Conservation (phyloP, 345 rosid species). For the Eucalyptus leucophloia region DNA sequence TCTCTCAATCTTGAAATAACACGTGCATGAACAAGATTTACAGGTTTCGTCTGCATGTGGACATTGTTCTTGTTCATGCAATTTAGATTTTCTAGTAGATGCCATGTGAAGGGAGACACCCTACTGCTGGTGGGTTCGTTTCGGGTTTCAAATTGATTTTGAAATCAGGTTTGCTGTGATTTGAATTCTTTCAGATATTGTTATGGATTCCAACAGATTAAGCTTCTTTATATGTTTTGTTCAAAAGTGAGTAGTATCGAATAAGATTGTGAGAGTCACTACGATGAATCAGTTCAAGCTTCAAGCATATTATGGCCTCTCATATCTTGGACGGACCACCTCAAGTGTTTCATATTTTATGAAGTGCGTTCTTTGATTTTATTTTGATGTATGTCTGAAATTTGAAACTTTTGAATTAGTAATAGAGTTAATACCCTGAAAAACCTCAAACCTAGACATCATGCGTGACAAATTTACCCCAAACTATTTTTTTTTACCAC, state of each 20-base stretch:
- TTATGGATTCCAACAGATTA: background rate
- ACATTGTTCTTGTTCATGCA: background rate
- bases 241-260: background rate
- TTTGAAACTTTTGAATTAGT: background rate
- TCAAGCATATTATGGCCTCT: background rate
- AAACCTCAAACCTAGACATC: too few species aligned
- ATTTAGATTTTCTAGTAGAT: background rate
- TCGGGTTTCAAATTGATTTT: background rate
- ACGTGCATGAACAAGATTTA: background rate
- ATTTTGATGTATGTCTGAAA: background rate
- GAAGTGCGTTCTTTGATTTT: background rate
- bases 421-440: too few species aligned
- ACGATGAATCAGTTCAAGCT: accelerated
- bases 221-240: background rate
- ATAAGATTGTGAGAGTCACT: background rate
- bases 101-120: background rate
- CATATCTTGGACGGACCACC: background rate
- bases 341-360: background rate
- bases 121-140: background rate
- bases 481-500: too few species aligned
- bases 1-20: background rate
- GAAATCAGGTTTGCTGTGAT: background rate
- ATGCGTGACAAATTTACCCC: too few species aligned
- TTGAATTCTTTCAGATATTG: background rate
- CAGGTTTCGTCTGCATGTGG: background rate